Base-by-base conservation (phyloP, 345 rosid genomes). In the Schrenkiella parvula region DNA sequence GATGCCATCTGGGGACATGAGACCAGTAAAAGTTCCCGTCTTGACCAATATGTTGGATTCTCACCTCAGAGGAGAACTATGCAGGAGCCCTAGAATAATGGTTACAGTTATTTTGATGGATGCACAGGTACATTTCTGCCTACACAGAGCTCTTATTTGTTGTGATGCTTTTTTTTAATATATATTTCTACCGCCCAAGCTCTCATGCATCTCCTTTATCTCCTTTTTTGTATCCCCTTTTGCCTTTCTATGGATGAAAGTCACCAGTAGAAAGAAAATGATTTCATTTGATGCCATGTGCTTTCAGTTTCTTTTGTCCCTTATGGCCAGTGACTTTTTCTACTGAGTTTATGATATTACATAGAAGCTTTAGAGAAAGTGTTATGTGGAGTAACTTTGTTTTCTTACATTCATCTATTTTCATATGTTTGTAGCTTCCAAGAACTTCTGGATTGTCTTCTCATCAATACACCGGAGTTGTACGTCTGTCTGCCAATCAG, bases 1-100 rank as follows among this genome's bases (percentile, higher is more conserved):
- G 79, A 87, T 95, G 96, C 93, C 96, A 68, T 90, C 97, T 77
- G 99, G 99, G 68, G 93, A 88, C 84, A 72, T 65, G 72, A 89
- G 82, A 81, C 87, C 93, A 56, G 75, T 95, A 46, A 91, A 88
- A 79, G 99, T 91, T 82, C 93, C 97, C 50, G 97, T 91, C 66
- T 80, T 86, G 51, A 87, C 88, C 69, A 89, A 89, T 79, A 86
- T 88, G 95, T 75, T 88, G 88, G 91, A 91, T 64, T 80, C 97
- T 62, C 99, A 95, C 80, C 60, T 81, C 64, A 84, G 82, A 51
- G 93, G 92, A 70, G 82, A 81, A 64, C 53, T 77, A 51, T 76
- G 83, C 71, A 62, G 62, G 44, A 85, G 81, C 63, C 57, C 69
- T 57, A 84, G 90, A 81, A 79, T 68, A 66, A 85, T 91, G 91